These are phyloP conservation scores for Claviceps spartinae DNA, from an alignment of 2,329 filamentous ascomycete genomes.

Conservation along the genomic window DNA sequence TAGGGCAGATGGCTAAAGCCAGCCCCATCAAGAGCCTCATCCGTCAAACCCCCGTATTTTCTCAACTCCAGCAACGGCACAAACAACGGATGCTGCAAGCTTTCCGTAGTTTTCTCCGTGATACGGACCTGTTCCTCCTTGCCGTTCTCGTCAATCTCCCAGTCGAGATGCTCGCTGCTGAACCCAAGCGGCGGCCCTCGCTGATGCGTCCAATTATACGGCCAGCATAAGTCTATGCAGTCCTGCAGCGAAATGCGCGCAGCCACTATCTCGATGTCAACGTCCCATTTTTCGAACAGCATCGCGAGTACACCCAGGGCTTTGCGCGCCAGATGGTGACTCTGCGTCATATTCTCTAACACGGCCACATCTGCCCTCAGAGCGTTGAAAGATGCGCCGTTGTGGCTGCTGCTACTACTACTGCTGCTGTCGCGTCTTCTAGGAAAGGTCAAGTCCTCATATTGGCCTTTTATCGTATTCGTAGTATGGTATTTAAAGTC, in stretches of 20 bases:
- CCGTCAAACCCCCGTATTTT: background rate
- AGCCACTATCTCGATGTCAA: slow-evolving; percentile 32
- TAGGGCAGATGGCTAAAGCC: background rate
- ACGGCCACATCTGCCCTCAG: slow-evolving; percentile 41
- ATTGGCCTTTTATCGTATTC: background rate
- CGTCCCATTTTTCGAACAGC: slow-evolving; percentile 42
- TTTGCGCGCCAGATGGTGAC: slow-evolving; percentile 44
- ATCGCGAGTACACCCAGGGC: slow-evolving; percentile 44
- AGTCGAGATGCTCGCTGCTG: background rate
- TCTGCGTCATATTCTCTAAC: slow-evolving; percentile 44
- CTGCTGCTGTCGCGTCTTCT: background rate
- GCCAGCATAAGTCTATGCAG: slow-evolving; percentile 10
- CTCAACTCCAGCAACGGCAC: background rate
- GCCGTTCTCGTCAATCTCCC: background rate
- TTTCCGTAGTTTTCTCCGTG: background rate
- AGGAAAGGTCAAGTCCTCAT: background rate
- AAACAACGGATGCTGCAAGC: background rate
- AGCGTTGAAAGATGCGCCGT: slow-evolving; percentile 17
- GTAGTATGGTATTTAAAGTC: background rate
- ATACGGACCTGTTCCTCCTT: background rate
- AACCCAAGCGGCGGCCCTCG: background rate
- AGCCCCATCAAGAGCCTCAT: background rate
- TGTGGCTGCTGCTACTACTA: too few relatives aligned
- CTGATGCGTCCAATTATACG: background rate
- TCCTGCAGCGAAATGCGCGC: slow-evolving; percentile 19